Evolutionary conservation across 2,329 filamentous ascomycete species (phyloP).

Genomic region (Blastomyces silverae): DNA sequence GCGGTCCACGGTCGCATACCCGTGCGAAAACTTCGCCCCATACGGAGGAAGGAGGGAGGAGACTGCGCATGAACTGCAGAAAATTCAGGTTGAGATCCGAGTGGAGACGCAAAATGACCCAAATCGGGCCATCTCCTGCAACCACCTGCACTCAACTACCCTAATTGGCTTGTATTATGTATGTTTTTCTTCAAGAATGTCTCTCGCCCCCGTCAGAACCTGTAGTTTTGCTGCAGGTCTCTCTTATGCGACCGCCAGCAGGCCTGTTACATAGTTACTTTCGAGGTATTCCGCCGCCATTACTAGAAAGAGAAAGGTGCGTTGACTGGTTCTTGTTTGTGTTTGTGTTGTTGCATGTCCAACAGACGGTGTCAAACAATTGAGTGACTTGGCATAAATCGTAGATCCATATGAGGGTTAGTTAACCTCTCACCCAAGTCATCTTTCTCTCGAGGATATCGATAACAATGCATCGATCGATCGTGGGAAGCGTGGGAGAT

Average conservation of each 20-base stretch:
- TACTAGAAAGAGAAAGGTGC: not conserved
- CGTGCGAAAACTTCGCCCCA: not conserved
- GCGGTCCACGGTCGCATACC: not conserved
- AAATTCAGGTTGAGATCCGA: not conserved
- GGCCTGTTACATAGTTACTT: not conserved
- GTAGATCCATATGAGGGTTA: too few relatives aligned
- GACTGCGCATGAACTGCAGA: too few relatives aligned
- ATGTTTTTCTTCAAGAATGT: too few relatives aligned
- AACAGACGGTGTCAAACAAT: not conserved
- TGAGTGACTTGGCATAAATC: not conserved
- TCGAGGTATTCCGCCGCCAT: not conserved
- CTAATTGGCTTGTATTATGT: too few relatives aligned
- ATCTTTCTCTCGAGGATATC: too few relatives aligned
- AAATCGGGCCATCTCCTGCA: not conserved
- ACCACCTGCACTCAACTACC: not conserved
- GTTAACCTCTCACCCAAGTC: too few relatives aligned
- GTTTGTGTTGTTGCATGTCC: too few relatives aligned
- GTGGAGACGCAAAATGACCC: not conserved
- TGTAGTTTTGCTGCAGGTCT: slow-evolving; percentile 5
- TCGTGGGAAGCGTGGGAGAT: not conserved
- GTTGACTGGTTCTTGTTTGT: too few relatives aligned
- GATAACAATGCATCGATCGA: not conserved
- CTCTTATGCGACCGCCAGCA: slow-evolving; percentile 1
- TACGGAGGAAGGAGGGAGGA: too few relatives aligned
- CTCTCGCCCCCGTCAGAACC: not conserved